phyloP scores from a whole-genome alignment of 169 alveolate genomes.

The Amoebophrya sp. region DNA sequence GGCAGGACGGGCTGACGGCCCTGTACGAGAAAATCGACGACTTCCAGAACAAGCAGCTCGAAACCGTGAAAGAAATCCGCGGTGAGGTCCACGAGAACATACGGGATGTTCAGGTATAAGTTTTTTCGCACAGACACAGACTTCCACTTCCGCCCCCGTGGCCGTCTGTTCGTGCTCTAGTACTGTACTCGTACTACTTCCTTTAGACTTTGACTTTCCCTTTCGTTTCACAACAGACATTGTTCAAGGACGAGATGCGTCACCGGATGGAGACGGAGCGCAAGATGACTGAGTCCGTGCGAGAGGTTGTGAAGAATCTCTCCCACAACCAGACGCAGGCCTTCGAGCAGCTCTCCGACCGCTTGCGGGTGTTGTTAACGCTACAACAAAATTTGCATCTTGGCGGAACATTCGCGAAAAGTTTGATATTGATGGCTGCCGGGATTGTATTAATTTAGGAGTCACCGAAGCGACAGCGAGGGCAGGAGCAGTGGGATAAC shows the following conservation, averaged over 20 bases:
- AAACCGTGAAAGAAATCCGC: background rate
- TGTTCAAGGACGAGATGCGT: background rate
- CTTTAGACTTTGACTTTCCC: no score
- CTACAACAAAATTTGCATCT: no score
- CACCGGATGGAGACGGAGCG: background rate
- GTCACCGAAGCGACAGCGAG: no score
- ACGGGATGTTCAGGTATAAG: background rate
- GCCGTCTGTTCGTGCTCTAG: no score
- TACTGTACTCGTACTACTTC: no score
- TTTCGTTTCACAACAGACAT: background rate
- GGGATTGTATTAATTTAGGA: no score
- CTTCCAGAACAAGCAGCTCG: background rate
- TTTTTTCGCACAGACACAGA: no score
- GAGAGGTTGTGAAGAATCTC: background rate
- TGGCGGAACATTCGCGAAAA: no score
- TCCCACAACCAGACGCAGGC: background rate
- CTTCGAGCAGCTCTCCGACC: background rate
- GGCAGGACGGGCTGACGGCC: background rate
- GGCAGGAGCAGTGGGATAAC: no score
- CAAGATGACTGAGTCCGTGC: background rate
- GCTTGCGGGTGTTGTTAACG: background rate
- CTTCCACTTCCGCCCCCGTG: no score
- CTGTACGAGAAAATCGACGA: background rate
- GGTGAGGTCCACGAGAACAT: background rate
- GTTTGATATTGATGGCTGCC: no score